Base-by-base conservation (phyloP, 1,139 yeast species). In the Nakaseomyces delphensis region DNA sequence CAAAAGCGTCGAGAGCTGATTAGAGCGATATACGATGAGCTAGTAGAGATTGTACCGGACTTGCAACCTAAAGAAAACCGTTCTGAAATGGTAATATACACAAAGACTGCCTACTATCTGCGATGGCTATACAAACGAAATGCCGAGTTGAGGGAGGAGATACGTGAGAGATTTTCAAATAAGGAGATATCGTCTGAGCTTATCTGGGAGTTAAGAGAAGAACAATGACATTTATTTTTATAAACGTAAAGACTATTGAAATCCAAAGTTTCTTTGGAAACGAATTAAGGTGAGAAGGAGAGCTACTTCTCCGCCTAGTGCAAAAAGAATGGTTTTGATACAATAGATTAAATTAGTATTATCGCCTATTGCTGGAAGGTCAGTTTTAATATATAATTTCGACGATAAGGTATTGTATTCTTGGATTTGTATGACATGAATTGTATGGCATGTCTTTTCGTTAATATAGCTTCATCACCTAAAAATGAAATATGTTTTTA, bases 1-100 rank as follows among this genome's bases (percentile, higher is more conserved):
- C 66, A 65, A 43, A 62, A 64, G 43, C 55, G 73, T 42, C 53
- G 73, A 42, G 68, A 64, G 28, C 62, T 63, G 40, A 64, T 68
- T 4, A 50, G 73, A 33, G 55, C 62, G 1, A 63, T 67, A 2
- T 69, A 66, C 44, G 73, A 68, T 45, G 58, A 57, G 38, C 45
- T 69, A 28, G 71, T 68, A 1, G 55, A 59, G 3, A 45, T 64
- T 7, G 69, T 69, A 4, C 73, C 73, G 2, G 64, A 57, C 32
- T 46, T 69, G 25, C 48, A 55, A 3, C 52, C 53, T 8, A 50
- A 53, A 1, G 71, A 68, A 40, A 60, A 60, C 36, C 50, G 73
- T 33, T 67, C 72, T 1, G 73, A 69, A 37, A 48, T 65, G 43
- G 56, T 60, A 2, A 62, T 69, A 16, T 59, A 59, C 39, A 40